Base-by-base conservation (phyloP, 371 early-diverging fungal species). In the Coemansia sp. region DNA sequence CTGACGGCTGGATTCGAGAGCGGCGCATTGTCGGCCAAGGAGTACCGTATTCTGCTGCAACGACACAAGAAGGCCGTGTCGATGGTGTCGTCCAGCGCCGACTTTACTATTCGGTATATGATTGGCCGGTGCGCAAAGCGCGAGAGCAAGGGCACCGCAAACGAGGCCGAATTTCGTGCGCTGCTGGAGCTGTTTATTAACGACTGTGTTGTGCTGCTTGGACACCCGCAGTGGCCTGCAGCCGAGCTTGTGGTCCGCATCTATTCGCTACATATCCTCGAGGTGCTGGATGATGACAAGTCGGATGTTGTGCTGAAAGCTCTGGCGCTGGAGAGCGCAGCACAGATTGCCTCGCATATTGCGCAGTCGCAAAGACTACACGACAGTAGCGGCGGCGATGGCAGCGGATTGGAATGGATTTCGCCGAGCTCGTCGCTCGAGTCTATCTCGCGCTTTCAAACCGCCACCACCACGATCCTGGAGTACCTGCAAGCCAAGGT, bases 171-270 rank as follows among this genome's bases (percentile, higher is more conserved):
- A 42, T 95, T 93, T 71, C 80, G 87, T n/a, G 63, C 64, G 0
- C 77, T 92, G 12, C 67, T 95, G 16, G 88, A 90, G 18, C 74
- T 77, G 40, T 79, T 94, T 36, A 62, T 94, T 36, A 77, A 86
- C 16, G 95, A 97, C 74, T 71, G 90, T 0, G 68, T 93, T 51
- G 63, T 77, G 4, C 84, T 92, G 0, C 75, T 94, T 16, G 84
- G 86, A 16, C 86, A 88, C n/a, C 93, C 94, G 5, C 95, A 94
- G 46, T 97, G 94, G 94, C 97, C 97, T 0, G 88, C 83, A 0
- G 92, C 97, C 0, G 92, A 91, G 51, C 67, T 90, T 6, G 78
- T 88, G 34, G 74, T 89, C 6, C 66, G 83, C 33, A 67, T 86
- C 2, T 84, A 87, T 48, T 86, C 85, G 37, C 83, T 83, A 50